Evolutionary conservation across 176 grass and related monocot species (phyloP).

Genomic region (Calamus simplicifolius): DNA sequence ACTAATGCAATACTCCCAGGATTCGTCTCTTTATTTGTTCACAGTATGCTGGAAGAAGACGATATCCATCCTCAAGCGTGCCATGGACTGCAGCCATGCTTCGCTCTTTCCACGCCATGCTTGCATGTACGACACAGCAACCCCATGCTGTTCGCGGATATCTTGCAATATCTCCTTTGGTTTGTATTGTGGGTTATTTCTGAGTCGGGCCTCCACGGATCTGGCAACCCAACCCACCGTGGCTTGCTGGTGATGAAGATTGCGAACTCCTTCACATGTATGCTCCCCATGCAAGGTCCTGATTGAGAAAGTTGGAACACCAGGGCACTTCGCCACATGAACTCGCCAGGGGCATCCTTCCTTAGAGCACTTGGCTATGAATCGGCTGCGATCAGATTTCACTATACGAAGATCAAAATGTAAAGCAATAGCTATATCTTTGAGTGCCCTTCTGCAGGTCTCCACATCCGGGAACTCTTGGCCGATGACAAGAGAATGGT

Average conservation of each 20-base stretch:
- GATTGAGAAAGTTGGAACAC: conserved; percentile 69
- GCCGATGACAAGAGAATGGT: conserved; percentile 50
- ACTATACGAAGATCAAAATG: conserved; percentile 88
- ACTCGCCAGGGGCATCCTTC: conserved; percentile 85
- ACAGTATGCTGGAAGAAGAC: conserved; percentile 81
- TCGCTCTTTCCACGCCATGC: conserved; percentile 95
- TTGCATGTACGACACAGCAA: conserved; percentile 97
- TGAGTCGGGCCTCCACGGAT: conserved; percentile 75
- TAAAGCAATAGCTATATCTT: conserved; percentile 90
- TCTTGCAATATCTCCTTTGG: conserved; percentile 98
- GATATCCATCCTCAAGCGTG: conserved; percentile 95
- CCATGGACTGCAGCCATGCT: conserved; percentile 93
- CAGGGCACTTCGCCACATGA: conserved; percentile 72
- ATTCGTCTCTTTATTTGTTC: conserved; percentile 72
- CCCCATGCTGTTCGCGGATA: conserved; percentile 83
- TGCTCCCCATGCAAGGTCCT: conserved; percentile 73
- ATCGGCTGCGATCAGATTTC: conserved; percentile 87
- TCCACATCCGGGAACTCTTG: conserved; percentile 92
- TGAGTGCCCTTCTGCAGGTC: conserved; percentile 54
- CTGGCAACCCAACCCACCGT: conserved; percentile 93
- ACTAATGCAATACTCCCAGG: conserved; percentile 75
- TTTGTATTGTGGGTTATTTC: conserved; percentile 87
- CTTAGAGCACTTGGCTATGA: conserved; percentile 83
- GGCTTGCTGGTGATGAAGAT: conserved; percentile 91
- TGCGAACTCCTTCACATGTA: conserved; percentile 70